phyloP scores from a whole-genome alignment of 1,284 basidiomycete genomes.

The Apiotrichum brassicae region DNA sequence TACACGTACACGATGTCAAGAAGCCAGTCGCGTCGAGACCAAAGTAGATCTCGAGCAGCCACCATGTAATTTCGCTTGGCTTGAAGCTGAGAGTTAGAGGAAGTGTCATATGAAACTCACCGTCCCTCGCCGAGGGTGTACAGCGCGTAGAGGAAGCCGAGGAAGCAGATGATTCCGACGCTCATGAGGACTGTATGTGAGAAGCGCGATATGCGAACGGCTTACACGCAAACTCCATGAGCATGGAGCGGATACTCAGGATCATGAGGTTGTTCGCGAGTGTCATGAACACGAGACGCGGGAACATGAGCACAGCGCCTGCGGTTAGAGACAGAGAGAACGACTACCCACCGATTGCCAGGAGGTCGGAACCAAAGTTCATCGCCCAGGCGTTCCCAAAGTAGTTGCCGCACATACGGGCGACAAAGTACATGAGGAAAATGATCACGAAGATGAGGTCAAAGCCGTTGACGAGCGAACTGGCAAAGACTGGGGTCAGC shows the following conservation, averaged over 20 bases:
- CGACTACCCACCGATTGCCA: constrained; percentile 40
- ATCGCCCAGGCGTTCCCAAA: constrained; percentile 57
- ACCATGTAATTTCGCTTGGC: constrained; percentile 44
- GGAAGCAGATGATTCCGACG: constrained; percentile 73
- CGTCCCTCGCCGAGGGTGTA: constrained; percentile 58
- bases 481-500: constrained; percentile 35
- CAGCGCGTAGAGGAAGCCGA: constrained; percentile 77
- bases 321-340: too few species aligned
- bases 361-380: constrained; percentile 36
- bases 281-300: constrained; percentile 79
- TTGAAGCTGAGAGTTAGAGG: background rate
- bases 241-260: constrained; percentile 46
- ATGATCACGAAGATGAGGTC: constrained; percentile 70
- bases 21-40: constrained; percentile 84
- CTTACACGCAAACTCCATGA: constrained; percentile 47
- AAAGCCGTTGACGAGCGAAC: constrained; percentile 62
- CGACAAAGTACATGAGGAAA: constrained; percentile 64
- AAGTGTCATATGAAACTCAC: background rate
- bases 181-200: constrained; percentile 58
- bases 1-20: constrained; percentile 60
- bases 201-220: constrained; percentile 24
- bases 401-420: constrained; percentile 66
- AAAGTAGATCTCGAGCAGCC: constrained; percentile 55
- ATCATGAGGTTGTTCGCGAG: constrained; percentile 70
- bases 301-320: constrained; percentile 81